phyloP scores from a whole-genome alignment of 2,329 filamentous ascomycete genomes.

The Fusarium cicatricum region DNA sequence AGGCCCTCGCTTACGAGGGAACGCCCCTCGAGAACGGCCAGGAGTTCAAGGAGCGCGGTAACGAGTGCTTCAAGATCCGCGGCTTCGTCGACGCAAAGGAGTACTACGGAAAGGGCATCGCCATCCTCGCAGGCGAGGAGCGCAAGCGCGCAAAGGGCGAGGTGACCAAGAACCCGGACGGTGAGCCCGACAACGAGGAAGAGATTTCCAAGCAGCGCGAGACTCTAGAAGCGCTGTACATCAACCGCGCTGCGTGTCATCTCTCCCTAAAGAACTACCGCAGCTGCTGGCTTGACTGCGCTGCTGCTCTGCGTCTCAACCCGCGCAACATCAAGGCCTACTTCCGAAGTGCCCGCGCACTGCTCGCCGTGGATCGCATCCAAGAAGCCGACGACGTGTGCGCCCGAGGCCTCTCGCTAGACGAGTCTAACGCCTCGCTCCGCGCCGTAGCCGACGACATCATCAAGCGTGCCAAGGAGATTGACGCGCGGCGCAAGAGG shows the following conservation, averaged over 20 bases:
- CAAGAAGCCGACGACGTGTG: slow-evolving; percentile 83
- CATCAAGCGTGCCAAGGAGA: slow-evolving; percentile 60
- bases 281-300: slow-evolving; percentile 85
- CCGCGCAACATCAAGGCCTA: slow-evolving; percentile 85
- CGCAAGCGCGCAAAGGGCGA: slow-evolving; percentile 57
- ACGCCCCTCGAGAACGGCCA: slow-evolving; percentile 82
- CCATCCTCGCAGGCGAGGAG: slow-evolving; percentile 73
- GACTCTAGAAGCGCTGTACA: slow-evolving; percentile 78
- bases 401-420: slow-evolving; percentile 75
- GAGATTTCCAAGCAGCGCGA: slow-evolving; percentile 67
- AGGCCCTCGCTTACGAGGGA: slow-evolving; percentile 92
- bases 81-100: slow-evolving; percentile 85
- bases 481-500: slow-evolving; percentile 63
- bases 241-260: slow-evolving; percentile 91
- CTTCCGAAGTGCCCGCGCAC: slow-evolving; percentile 83
- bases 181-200: slow-evolving; percentile 55
- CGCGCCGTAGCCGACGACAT: slow-evolving; percentile 70
- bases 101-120: slow-evolving; percentile 89
- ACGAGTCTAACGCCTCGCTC: slow-evolving; percentile 74
- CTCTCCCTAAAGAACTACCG: slow-evolving; percentile 90
- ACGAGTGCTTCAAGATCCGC: slow-evolving; percentile 81
- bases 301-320: slow-evolving; percentile 80
- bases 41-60: slow-evolving; percentile 91
- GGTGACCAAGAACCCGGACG: slow-evolving; percentile 43
- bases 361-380: slow-evolving; percentile 80